Evolutionary conservation across 2,329 filamentous ascomycete species (phyloP).

Genomic region (Epicoccum sorghinum): DNA sequence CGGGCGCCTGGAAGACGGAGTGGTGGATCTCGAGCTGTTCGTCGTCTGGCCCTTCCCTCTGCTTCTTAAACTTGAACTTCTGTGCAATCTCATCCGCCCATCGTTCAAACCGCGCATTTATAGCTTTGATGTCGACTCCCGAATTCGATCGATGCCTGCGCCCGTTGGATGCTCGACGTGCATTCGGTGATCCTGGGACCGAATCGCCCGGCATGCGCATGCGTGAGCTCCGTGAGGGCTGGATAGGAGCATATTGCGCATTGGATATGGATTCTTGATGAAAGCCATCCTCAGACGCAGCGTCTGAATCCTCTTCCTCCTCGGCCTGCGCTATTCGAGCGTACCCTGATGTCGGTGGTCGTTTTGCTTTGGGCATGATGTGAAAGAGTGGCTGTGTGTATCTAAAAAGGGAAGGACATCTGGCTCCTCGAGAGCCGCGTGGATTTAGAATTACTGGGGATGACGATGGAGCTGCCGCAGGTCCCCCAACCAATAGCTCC

Average conservation of each 20-base stretch:
- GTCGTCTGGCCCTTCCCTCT: constrained; percentile 74
- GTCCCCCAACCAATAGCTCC: constrained; percentile 13
- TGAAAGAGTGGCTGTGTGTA: not conserved
- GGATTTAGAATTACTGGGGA: constrained; percentile 25
- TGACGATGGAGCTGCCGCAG: constrained; percentile 34
- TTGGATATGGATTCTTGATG: constrained; percentile 46
- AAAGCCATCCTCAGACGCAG: constrained; percentile 50
- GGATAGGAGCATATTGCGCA: constrained; percentile 55
- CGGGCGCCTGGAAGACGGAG: constrained; percentile 92
- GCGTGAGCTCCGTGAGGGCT: constrained; percentile 50
- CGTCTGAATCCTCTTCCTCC: constrained; percentile 53
- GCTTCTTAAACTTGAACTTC: constrained; percentile 87
- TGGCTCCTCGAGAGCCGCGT: constrained; percentile 12
- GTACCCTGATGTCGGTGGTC: constrained; percentile 57
- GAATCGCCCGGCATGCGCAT: constrained; percentile 51
- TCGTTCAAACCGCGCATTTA: constrained; percentile 90
- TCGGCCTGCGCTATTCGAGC: constrained; percentile 60
- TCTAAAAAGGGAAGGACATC: constrained; percentile 4
- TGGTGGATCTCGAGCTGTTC: constrained; percentile 95
- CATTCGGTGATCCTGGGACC: constrained; percentile 40
- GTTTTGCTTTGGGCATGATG: constrained; percentile 40
- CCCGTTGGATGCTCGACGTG: constrained; percentile 29
- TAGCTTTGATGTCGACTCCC: constrained; percentile 96
- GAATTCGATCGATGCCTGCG: constrained; percentile 73
- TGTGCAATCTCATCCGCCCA: constrained; percentile 99